Conservation (phyloP, 192 early-diverging fungal genomes). For the Podila epicladia region DNA sequence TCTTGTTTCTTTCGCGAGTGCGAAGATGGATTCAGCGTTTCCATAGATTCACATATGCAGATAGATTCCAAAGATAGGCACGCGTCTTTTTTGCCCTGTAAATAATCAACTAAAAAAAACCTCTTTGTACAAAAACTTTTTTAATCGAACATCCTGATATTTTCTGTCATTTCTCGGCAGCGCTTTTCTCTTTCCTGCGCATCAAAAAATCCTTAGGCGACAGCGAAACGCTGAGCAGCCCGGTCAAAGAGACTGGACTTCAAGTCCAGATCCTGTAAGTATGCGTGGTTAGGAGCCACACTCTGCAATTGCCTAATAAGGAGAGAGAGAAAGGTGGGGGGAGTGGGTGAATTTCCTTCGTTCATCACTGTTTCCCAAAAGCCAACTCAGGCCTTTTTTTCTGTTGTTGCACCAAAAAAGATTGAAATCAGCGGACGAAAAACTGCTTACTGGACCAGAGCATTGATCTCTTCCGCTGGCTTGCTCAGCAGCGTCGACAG, state of each 20-base stretch:
- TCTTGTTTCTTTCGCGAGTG: no score
- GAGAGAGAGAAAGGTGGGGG: background rate
- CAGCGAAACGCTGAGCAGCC: constrained; percentile 59
- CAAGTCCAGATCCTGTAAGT: constrained; percentile 78
- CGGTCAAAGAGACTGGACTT: constrained; percentile 90
- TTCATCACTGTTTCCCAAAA: background rate
- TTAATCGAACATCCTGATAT: background rate
- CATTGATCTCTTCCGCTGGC: constrained; percentile 68
- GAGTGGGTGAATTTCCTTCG: background rate
- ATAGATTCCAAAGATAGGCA: no score
- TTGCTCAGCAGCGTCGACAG: constrained; percentile 75
- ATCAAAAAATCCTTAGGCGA: constrained; percentile 40
- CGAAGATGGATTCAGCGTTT: no score
- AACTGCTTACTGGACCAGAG: constrained; percentile 72
- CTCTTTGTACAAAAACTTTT: background rate
- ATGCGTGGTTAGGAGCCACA: constrained; percentile 78
- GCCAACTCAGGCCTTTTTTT: background rate
- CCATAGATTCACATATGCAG: no score
- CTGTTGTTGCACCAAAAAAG: background rate
- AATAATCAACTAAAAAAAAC: background rate
- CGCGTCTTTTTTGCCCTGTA: no score
- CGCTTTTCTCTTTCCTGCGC: constrained; percentile 2
- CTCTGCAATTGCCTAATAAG: constrained; percentile 74
- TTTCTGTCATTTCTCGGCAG: background rate
- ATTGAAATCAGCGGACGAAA: constrained; percentile 1